Conservation (phyloP, 768 basidiomycete species). For the Trametes maxima region DNA sequence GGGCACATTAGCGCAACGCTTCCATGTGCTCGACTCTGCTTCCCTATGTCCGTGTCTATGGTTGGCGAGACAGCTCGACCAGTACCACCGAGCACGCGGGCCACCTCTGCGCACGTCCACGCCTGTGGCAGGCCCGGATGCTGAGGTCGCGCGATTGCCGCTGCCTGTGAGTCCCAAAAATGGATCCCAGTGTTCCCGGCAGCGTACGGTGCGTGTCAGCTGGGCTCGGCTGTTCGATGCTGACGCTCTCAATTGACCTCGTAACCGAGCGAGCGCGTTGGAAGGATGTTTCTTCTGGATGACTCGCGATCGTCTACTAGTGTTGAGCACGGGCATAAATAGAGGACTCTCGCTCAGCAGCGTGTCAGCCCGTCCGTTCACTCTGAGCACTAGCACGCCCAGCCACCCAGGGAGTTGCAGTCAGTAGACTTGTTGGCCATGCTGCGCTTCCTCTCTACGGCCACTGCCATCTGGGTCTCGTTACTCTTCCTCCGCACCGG, state of each 20-base stretch:
- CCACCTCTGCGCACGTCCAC: neutral
- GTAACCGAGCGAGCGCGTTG: neutral
- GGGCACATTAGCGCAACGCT: constrained; percentile 4
- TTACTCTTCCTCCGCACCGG: neutral
- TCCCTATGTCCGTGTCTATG: neutral
- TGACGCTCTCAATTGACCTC: too few species aligned
- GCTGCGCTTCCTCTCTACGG: constrained; percentile 14
- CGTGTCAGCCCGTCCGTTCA: neutral
- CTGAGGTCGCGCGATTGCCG: neutral
- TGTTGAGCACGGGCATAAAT: constrained; percentile 4
- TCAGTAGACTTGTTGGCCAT: constrained; percentile 10
- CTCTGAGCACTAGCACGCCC: too few species aligned
- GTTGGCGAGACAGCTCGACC: neutral
- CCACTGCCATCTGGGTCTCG: neutral
- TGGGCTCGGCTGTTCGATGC: neutral
- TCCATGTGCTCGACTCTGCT: constrained; percentile 10
- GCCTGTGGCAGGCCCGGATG: neutral
- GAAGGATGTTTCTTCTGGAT: neutral
- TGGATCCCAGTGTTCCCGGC: neutral
- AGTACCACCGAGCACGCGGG: neutral
- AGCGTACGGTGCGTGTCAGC: constrained; percentile 5
- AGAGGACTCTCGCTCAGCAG: neutral
- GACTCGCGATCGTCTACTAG: neutral
- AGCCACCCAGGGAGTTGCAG: neutral
- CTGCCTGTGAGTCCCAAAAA: neutral